These are phyloP conservation scores for Ceriops tagal DNA, from an alignment of 345 rosid species.

Conservation along the genomic window DNA sequence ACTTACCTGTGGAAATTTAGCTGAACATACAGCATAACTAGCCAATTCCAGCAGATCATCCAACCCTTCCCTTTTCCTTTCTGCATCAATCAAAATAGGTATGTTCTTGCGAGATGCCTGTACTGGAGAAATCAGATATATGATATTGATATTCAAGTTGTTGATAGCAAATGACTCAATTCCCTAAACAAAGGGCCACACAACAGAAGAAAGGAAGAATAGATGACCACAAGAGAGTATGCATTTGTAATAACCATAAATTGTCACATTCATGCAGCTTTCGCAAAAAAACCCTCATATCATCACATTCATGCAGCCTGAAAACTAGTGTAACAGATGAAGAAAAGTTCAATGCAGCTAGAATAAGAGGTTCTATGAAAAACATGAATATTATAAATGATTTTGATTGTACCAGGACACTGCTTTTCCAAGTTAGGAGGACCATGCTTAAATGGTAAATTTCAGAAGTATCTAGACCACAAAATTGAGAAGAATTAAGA, in stretches of 20 bases:
- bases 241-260: not conserved
- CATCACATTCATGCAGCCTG: not conserved
- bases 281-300: not conserved
- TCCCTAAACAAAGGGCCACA: not conserved
- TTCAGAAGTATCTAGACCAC: not conserved
- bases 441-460: not conserved
- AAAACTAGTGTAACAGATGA: not conserved
- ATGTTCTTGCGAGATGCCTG: constrained; percentile 74
- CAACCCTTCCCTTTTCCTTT: constrained; percentile 67
- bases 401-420: too few species aligned
- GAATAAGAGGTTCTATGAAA: too few species aligned
- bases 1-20: constrained; percentile 73
- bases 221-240: not conserved
- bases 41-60: constrained; percentile 68
- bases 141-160: constrained; percentile 6
- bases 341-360: too few species aligned
- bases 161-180: constrained; percentile 3
- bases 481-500: not conserved
- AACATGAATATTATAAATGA: too few species aligned
- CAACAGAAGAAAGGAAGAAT: constrained; percentile 2
- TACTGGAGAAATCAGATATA: constrained; percentile 42
- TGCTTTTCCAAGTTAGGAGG: not conserved
- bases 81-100: constrained; percentile 80
- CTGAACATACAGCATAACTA: constrained; percentile 68
- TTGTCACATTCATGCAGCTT: too few species aligned